Conservation (phyloP, 495 filamentous ascomycete species). For the Neurospora tetraspora region DNA sequence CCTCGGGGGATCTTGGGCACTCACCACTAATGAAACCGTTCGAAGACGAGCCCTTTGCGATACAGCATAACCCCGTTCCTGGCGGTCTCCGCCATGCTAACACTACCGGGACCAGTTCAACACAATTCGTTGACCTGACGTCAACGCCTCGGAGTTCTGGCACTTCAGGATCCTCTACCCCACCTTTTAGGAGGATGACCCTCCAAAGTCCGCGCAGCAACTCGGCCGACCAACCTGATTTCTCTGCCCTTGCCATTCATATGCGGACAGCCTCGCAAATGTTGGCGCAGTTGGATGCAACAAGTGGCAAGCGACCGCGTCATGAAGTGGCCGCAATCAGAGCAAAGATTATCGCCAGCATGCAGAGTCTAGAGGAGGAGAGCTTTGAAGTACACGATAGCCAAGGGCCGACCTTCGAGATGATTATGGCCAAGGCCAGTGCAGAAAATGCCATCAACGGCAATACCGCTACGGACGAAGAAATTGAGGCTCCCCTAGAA, state of each 20-base stretch:
- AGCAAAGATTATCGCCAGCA: conserved; percentile 70
- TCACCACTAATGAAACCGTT: conserved; percentile 50
- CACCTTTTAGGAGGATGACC: conserved; percentile 38
- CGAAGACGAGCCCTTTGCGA: conserved; percentile 26
- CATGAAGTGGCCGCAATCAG: conserved; percentile 66
- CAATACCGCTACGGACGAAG: conserved; percentile 25
- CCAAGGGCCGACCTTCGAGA: conserved; percentile 57
- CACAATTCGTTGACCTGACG: conserved; percentile 23
- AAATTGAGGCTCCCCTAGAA: conserved; percentile 26
- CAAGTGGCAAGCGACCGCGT: conserved; percentile 57
- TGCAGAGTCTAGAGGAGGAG: conserved; percentile 74
- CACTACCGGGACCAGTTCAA: conserved; percentile 34
- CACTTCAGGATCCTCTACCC: conserved; percentile 51
- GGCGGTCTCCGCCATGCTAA: conserved; percentile 32
- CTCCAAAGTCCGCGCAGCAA: conserved; percentile 31
- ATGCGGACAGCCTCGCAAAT: conserved; percentile 74
- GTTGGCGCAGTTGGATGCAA: conserved; percentile 65
- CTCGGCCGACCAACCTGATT: conserved; percentile 51
- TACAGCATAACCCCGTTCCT: conserved; percentile 19
- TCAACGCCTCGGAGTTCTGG: conserved; percentile 50
- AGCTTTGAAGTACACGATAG: conserved; percentile 56
- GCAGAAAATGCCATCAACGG: conserved; percentile 24
- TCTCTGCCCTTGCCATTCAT: conserved; percentile 66
- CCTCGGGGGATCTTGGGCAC: conserved; percentile 59
- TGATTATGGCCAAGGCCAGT: conserved; percentile 52